Base-by-base conservation (phyloP, 768 basidiomycete species). In the Boletus bicolor region DNA sequence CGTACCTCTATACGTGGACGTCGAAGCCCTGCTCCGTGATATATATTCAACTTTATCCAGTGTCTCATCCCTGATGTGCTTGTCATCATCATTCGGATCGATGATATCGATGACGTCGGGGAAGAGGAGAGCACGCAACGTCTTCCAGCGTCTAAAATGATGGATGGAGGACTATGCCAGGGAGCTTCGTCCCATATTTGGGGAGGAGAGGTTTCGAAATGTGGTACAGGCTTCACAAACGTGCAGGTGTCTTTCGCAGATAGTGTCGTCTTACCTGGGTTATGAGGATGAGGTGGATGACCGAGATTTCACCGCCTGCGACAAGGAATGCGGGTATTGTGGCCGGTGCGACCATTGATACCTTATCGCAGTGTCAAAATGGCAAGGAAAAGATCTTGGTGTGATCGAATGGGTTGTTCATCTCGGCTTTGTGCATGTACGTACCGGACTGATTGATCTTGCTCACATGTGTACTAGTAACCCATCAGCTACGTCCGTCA, bases 261-360 rank as follows among this genome's bases (percentile, higher is more conserved):
- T n/a, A 36, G 8, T 48, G 21, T 39, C 49, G 17, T 48, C 6
- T 35, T 47, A 50, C 37, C 1, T 5, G 37, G 4, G 8, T 21
- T 5, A 46, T 30, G 54, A 46, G 9, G 9, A 41, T 4, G 54
- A 56, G 4, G 2, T 2, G 24, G 47, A 56, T 3, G 37, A 39
- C 32, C 17, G 42, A n/a, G 55, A 57, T 34, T 48, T 58, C 44
- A 50, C 57, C 26, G 54, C 57, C n/a, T 47, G 49, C 28, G 55
- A 57, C 44, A 57, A 51, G 19, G 57, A 49, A 36, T 46, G 43
- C 5, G 55, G 43, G 8, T 50, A 57, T n/a, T 57, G 57, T 38
- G 56, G 56, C 5, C 37, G 37, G 5, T 53, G 46, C 35, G 37
- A 48, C 0, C 41, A 53, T 44, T 53, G 32, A 51, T 17, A 24